Conservation (phyloP, 1,284 basidiomycete species). For the Cutaneotrichosporon sp. region DNA sequence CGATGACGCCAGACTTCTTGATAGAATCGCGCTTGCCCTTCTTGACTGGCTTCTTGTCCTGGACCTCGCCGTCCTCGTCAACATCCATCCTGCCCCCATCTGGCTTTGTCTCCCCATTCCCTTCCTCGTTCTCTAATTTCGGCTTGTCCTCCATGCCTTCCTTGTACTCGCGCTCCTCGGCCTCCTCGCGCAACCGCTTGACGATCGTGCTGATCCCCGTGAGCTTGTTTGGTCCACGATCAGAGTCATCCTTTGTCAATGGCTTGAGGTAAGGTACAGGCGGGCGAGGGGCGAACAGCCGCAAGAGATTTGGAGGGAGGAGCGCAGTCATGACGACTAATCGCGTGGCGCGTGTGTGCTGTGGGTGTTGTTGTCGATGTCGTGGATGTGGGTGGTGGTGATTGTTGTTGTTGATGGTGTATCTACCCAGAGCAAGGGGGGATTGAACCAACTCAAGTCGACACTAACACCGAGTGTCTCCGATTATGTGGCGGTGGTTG, state of each 20-base stretch:
- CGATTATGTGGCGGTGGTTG: too few species aligned
- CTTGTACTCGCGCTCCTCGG: constrained; percentile 55
- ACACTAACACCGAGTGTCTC: too few species aligned
- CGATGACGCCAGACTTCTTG: constrained; percentile 51
- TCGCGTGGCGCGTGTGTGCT: too few species aligned
- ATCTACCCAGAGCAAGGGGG: too few species aligned
- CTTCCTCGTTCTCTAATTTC: constrained; percentile 47
- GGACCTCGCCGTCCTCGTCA: constrained; percentile 46
- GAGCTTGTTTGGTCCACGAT: constrained; percentile 65
- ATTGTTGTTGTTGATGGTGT: too few species aligned
- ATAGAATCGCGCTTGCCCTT: constrained; percentile 63
- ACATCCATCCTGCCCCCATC: too few species aligned
- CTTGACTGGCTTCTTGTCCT: constrained; percentile 58
- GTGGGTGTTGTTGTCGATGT: too few species aligned
- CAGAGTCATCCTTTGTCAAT: constrained; percentile 72
- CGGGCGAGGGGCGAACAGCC: constrained; percentile 87
- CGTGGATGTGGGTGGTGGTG: too few species aligned
- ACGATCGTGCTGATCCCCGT: constrained; percentile 68
- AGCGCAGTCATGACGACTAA: constrained; percentile 75
- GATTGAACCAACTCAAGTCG: too few species aligned
- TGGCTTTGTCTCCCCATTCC: constrained; percentile 60
- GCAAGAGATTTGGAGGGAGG: constrained; percentile 86
- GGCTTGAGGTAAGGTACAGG: constrained; percentile 79
- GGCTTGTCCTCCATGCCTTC: constrained; percentile 37
- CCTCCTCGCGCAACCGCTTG: constrained; percentile 67